Base-by-base conservation (phyloP, 2,329 filamentous ascomycete species). In the Podosphaera leucotricha region DNA sequence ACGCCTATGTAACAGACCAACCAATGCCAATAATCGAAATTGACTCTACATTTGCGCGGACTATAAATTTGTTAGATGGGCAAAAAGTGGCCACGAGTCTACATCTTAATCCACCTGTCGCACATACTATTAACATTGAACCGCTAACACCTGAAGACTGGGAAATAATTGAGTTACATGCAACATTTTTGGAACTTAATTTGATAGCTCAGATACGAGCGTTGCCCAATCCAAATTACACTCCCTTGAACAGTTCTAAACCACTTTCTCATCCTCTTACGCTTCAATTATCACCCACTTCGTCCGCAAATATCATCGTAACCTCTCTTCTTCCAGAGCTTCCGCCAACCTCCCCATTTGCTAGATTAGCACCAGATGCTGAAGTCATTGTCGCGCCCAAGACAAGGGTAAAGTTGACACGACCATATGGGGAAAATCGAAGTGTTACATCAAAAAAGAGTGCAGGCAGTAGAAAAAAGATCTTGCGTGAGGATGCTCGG, bases 101-200 rank as follows among this genome's bases (percentile, higher is more conserved):
- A 50, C 90, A 98, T 60, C 64, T 94, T 49, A 85, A 98, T 58
- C 87, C 87, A 41, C 85, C 86, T 2, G 64, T 90, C 50, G 84
- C 85, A 41, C 84, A 94, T 60, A 95, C 86, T 1, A 80, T 98
- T 60, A 85, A 94, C 58, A 95, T 98, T 53, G 92, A 98, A 59
- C 90, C 90, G 28, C 63, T 95, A 54, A 95, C 90, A 0, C 76
- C 87, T 1, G 84, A 92, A 46, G 90, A 98, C 59, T 98, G 90
- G 90, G 90, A 98, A 62, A 92, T 95, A 55, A 95, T 98, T 54
- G 90, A 98, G 61, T 67, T 98, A 1, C 90, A 98, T 64, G 90
- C 90, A 4, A 90, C 80, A 15, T 98, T 95, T 57, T 67, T 98
- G 43, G 90, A 98, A 58, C 68, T 94, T 50, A 95, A 98, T 60